Evolutionary conservation across 306 rosid species (phyloP).

Genomic region (Glycyrrhiza uralensis): DNA sequence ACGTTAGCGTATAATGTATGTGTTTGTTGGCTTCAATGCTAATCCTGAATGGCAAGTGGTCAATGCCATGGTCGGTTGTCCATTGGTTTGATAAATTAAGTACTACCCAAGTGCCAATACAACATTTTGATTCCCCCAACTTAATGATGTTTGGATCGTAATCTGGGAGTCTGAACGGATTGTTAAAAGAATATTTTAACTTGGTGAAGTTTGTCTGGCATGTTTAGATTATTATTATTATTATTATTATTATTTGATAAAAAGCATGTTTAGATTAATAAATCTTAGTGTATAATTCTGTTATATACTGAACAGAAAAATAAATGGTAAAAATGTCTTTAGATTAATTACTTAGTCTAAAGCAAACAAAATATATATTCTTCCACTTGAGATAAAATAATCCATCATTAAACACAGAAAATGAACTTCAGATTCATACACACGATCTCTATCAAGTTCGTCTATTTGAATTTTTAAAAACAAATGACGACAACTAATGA

Average conservation of each 20-base stretch:
- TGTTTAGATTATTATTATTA: neutral
- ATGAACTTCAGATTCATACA: neutral
- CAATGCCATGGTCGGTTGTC: conserved; percentile 9
- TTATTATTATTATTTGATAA: too few relatives aligned
- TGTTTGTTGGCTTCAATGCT: conserved; percentile 1
- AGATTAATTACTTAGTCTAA: neutral
- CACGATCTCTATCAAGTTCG: neutral
- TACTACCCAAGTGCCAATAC: neutral
- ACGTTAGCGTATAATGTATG: neutral
- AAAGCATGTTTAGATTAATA: neutral
- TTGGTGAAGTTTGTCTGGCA: neutral
- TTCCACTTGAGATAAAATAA: neutral
- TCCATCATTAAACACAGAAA: neutral
- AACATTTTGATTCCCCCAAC: neutral
- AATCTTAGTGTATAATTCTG: neutral
- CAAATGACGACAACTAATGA: neutral
- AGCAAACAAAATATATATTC: neutral
- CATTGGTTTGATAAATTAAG: neutral
- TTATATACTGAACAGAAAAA: neutral
- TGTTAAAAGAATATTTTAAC: neutral
- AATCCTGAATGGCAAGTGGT: neutral
- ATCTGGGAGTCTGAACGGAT: too few relatives aligned
- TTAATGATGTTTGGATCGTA: neutral
- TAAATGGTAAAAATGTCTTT: neutral
- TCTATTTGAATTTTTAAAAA: neutral